Percentiles rank a stretch among this genome's conserved stretches.
Conservation (phyloP, 2,329 filamentous ascomycete genomes). For the Paraphoma chrysanthemicola region DNA sequence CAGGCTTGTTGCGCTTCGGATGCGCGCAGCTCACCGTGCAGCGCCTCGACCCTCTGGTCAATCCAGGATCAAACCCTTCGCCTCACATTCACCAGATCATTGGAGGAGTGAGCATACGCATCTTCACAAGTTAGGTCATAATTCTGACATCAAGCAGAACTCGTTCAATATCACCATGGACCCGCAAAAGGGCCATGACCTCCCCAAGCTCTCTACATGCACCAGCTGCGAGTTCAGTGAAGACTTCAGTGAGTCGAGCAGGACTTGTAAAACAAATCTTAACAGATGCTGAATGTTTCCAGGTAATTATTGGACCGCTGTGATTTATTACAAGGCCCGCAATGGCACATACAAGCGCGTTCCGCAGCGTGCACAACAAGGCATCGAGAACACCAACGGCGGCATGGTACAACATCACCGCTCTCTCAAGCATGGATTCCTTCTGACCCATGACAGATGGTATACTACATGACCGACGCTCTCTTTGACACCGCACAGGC, state of each 20-base stretch:
- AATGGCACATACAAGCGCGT: conserved; percentile 51
- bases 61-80: conserved; percentile 45
- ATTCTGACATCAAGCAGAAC: conserved; percentile 32
- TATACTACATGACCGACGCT: conserved; percentile 55
- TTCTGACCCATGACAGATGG: conserved; percentile 34
- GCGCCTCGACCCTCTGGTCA: conserved; percentile 39
- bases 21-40: conserved; percentile 35
- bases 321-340: conserved; percentile 34
- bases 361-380: conserved; percentile 51
- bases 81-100: conserved; percentile 51
- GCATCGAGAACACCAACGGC: conserved; percentile 52
- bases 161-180: conserved; percentile 57
- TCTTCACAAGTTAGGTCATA: not conserved
- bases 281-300: conserved; percentile 7
- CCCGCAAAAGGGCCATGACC: conserved; percentile 28
- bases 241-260: conserved; percentile 30
- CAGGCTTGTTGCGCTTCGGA: conserved; percentile 34
- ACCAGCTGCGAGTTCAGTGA: conserved; percentile 55
- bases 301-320: conserved; percentile 44
- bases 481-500: conserved; percentile 39
- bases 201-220: conserved; percentile 45
- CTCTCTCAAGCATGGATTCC: not conserved
- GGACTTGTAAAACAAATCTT: not conserved
- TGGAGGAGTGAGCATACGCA: conserved; percentile 43
- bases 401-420: conserved; percentile 35